These are phyloP conservation scores for Arabidopsis suecica DNA, from an alignment of 345 rosid species.

Conservation along the genomic window DNA sequence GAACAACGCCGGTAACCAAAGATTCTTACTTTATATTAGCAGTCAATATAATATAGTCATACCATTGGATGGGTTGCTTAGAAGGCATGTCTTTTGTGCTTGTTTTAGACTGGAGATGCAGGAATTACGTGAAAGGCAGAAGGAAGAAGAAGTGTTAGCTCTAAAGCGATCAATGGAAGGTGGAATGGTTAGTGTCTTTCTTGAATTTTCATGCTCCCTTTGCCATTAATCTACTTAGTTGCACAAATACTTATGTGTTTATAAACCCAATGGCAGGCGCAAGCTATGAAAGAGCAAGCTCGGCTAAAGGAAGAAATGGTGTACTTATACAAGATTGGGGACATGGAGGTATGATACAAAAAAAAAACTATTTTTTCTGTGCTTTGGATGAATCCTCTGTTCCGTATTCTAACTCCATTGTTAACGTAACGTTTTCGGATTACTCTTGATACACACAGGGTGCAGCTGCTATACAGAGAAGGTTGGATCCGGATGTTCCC, in stretches of 20 bases:
- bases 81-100: conserved; percentile 14
- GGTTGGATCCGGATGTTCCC: conserved; percentile 78
- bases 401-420: neutral
- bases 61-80: conserved; percentile 5
- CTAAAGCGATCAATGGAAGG: conserved; percentile 88
- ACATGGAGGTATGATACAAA: conserved; percentile 65
- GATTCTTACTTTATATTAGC: neutral
- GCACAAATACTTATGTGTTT: conserved; percentile 5
- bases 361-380: neutral
- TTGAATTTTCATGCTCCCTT: neutral
- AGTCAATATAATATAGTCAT: neutral
- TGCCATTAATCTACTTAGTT: neutral
- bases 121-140: conserved; percentile 81
- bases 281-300: conserved; percentile 98
- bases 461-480: conserved; percentile 75
- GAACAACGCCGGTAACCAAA: conserved; percentile 79
- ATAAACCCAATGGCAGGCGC: conserved; percentile 57
- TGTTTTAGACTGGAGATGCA: conserved; percentile 75
- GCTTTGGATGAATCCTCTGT: neutral
- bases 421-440: neutral
- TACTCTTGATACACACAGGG: conserved; percentile 49
- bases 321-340: conserved; percentile 87
- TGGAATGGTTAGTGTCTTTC: conserved; percentile 79
- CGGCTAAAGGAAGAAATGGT: conserved; percentile 93
- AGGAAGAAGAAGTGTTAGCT: conserved; percentile 80